Evolutionary conservation across 2,329 filamentous ascomycete genomes (phyloP).

Genomic region (Phyllachora maydis): DNA sequence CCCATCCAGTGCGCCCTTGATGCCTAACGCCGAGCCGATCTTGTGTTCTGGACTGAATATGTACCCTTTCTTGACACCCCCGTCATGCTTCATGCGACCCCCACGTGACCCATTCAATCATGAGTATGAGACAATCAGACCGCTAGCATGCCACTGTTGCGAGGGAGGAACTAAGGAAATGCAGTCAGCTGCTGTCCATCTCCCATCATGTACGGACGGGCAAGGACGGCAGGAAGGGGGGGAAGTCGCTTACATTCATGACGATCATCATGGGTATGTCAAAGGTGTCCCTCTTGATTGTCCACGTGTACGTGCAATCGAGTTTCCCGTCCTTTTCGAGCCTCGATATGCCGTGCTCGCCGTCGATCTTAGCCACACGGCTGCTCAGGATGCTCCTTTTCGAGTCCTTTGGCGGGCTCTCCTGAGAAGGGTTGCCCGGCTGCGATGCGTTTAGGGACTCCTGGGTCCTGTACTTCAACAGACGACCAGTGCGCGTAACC

Average conservation of each 20-base stretch:
- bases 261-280: constrained; percentile 98
- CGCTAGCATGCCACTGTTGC: constrained; percentile 35
- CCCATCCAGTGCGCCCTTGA: too few species aligned
- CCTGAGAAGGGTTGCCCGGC: constrained; percentile 8
- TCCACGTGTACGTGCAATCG: constrained; percentile 92
- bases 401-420: constrained; percentile 23
- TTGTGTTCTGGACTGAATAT: too few species aligned
- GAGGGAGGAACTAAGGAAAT: constrained; percentile 28
- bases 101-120: too few species aligned
- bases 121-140: constrained; percentile 15
- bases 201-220: too few species aligned
- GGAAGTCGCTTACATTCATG: constrained; percentile 61
- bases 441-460: constrained; percentile 23
- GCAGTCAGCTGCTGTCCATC: too few species aligned
- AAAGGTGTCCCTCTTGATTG: constrained; percentile 88
- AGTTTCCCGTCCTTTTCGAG: constrained; percentile 79
- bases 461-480: constrained; percentile 76
- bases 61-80: too few species aligned
- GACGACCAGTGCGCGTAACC: constrained; percentile 63
- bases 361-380: constrained; percentile 40
- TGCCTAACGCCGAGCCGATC: too few species aligned
- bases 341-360: constrained; percentile 61
- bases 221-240: not conserved
- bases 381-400: constrained; percentile 31
- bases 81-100: too few species aligned